Conservation (phyloP, 73 alveolate genomes). For the Urostyla sp. region DNA sequence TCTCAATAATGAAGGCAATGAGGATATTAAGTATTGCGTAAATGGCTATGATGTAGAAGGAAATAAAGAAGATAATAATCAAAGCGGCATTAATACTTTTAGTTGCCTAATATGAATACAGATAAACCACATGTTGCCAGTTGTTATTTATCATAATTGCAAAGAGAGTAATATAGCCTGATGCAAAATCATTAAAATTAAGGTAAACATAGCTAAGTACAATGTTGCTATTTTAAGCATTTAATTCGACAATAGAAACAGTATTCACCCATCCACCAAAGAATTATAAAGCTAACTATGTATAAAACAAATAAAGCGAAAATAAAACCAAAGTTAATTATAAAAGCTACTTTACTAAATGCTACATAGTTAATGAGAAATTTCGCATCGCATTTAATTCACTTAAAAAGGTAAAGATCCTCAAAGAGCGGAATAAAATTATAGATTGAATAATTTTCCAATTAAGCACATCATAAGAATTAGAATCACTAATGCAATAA, state of each 20-base stretch:
- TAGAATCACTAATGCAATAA: too few relatives aligned
- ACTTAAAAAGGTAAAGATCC: too few relatives aligned
- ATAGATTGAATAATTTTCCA: too few relatives aligned
- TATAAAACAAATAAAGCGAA: too few relatives aligned
- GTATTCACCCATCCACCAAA: not conserved
- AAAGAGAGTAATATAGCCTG: not conserved
- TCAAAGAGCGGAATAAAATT: too few relatives aligned
- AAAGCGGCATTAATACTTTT: too few relatives aligned
- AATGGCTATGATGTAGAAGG: not conserved
- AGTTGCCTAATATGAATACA: too few relatives aligned
- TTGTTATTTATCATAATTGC: not conserved
- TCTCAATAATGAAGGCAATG: not conserved
- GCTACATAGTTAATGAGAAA: too few relatives aligned
- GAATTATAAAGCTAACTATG: not conserved
- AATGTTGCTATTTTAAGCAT: too few relatives aligned
- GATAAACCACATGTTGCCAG: not conserved
- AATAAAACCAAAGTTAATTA: not conserved
- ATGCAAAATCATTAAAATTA: not conserved
- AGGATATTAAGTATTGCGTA: not conserved
- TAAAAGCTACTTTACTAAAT: not conserved
- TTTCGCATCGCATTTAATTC: too few relatives aligned
- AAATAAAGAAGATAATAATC: not conserved
- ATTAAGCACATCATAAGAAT: too few relatives aligned
- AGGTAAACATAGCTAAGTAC: not conserved
- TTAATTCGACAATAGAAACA: too few relatives aligned